A percentile compares a stretch with the other conserved stretches of the same genome.
Evolutionary conservation across 140 eudicot genomes (phyloP).

Genomic region (Flaveria floridana): DNA sequence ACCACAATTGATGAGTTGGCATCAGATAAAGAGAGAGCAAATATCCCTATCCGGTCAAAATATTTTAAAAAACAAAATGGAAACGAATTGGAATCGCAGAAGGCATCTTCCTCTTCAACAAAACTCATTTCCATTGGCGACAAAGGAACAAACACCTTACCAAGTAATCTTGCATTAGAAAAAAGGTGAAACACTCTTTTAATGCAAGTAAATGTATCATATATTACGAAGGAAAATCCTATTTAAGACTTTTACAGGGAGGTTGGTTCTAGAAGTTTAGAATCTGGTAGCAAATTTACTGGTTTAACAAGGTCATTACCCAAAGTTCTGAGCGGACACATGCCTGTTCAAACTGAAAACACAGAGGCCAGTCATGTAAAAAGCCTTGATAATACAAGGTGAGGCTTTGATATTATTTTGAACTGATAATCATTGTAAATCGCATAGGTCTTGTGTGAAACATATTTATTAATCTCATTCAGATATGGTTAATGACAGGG

Average conservation of each 20-base stretch:
- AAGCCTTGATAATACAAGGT: constrained; percentile 42
- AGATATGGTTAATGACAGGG: constrained; percentile 42
- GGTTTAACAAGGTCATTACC: constrained; percentile 42
- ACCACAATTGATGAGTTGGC: constrained; percentile 32
- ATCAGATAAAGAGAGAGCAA: constrained; percentile 36
- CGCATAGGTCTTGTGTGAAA: neutral
- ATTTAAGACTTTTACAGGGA: constrained; percentile 32
- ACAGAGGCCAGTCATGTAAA: constrained; percentile 34
- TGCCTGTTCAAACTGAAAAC: constrained; percentile 35
- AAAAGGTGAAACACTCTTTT: constrained; percentile 41
- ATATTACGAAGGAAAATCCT: constrained; percentile 9
- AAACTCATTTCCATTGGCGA: constrained; percentile 35
- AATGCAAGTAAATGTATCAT: neutral
- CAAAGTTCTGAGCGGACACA: constrained; percentile 29
- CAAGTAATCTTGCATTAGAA: constrained; percentile 34
- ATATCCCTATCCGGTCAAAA: constrained; percentile 38
- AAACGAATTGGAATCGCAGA: constrained; percentile 42
- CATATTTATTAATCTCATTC: neutral
- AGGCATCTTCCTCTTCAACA: constrained; percentile 42
- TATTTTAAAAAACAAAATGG: constrained; percentile 42
- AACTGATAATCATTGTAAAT: constrained; percentile 10
- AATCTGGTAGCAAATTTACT: constrained; percentile 41
- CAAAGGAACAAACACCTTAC: constrained; percentile 27
- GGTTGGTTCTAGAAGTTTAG: constrained; percentile 30
- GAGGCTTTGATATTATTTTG: constrained; percentile 28